Percentiles rank a stretch among this genome's conserved stretches.
Conservation (phyloP, 805 yeast genomes). For the Kuraishia borneana region DNA sequence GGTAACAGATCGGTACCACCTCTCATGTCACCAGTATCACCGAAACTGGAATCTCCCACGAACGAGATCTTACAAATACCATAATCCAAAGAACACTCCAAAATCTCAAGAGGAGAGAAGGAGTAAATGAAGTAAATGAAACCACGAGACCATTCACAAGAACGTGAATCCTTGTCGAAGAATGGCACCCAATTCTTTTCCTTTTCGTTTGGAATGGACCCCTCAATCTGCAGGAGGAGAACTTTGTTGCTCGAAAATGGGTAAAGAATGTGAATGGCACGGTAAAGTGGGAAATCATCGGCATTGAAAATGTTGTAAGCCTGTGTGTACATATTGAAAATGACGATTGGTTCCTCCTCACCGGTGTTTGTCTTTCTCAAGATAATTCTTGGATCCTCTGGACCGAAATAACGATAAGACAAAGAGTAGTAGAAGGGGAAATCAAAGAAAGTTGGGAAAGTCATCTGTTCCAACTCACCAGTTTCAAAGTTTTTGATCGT, state of each 20-base stretch:
- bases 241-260: constrained; percentile 18
- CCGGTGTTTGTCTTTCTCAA: constrained; percentile 13
- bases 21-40: constrained; percentile 9
- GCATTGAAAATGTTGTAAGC: constrained; percentile 8
- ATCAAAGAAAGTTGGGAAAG: constrained; percentile 3
- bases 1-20: constrained; percentile 22
- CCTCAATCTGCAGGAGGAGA: constrained; percentile 13
- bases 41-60: not conserved
- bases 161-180: constrained; percentile 6
- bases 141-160: constrained; percentile 7
- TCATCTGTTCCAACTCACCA: not conserved
- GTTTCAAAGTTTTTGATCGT: constrained; percentile 1
- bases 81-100: constrained; percentile 14
- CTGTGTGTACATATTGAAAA: constrained; percentile 19
- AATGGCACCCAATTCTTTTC: constrained; percentile 18
- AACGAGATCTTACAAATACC: constrained; percentile 16
- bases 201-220: constrained; percentile 5
- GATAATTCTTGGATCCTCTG: constrained; percentile 29
- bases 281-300: constrained; percentile 8
- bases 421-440: constrained; percentile 1
- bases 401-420: constrained; percentile 14
- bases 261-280: constrained; percentile 19
- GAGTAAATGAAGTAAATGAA: constrained; percentile 7
- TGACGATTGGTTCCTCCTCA: constrained; percentile 26
- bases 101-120: constrained; percentile 6